Evolutionary conservation across 1,284 basidiomycete species (phyloP), one percentile per base, ranked within the genome.

Genomic region (Fereydounia khargensis): DNA sequence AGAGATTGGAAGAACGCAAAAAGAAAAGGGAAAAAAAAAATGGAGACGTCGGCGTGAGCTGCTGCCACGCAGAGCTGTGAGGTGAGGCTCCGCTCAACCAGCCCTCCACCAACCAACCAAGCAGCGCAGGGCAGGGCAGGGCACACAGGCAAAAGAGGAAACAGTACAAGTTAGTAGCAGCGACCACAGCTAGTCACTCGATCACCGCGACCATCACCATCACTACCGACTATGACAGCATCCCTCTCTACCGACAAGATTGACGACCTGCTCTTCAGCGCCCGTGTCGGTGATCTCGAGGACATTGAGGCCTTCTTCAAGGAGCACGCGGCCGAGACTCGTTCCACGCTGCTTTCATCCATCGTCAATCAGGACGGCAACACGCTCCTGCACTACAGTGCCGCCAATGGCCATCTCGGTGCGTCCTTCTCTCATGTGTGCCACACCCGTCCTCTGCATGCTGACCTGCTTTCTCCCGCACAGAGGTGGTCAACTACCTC

Each of bases 221-320:
- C 21, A 21, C 21, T 25, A 19, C 32, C 51, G 11, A 27, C 46
- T 41, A 51, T 51, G 25, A 20, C 40, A 10, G 27, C 57, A 13
- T 39, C 45, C 3, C 48, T 61, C 21, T 52, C 48, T 11, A 37
- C 50, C 30, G 70, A 70, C 25, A 55, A 71, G 35, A 51, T 66
- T 31, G 72, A 74, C 48, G 70, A 74, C 17, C 52, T 75, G 19
- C 68, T 75, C 18, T 72, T 64, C 43, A 56, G 52, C 37, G 72
- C 70, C 7, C 63, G 73, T 6, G 59, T 61, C 17, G 72, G 72
- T 13, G 71, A 75, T 39, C 25, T 57, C 13, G 61, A 65, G 16
- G 67, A 68, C 8, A 48, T 71, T 7, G 32, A 56, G 22, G 39
- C 51, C 20, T 41, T 45, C 1, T 33, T 71, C 18, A 30, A 54